Percentiles rank a stretch among this genome's conserved stretches.
These are phyloP conservation scores for Mycena polygramma DNA, from an alignment of 768 basidiomycete species.

Conservation along the genomic window DNA sequence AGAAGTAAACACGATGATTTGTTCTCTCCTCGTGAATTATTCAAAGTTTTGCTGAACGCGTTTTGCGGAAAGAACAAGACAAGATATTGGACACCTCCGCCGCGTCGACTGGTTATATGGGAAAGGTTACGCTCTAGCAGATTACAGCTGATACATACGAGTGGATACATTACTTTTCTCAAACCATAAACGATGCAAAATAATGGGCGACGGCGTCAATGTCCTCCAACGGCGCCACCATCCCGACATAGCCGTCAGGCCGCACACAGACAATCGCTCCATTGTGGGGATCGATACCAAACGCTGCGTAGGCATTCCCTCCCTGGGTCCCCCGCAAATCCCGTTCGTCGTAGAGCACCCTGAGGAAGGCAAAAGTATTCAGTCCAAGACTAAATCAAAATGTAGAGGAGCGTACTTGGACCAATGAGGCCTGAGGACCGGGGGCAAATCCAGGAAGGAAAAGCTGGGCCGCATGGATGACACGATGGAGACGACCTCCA, in stretches of 20 bases:
- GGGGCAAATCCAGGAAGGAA: constrained; percentile 61
- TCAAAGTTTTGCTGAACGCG: too few species aligned
- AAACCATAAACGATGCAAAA: constrained; percentile 60
- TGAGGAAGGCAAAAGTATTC: constrained; percentile 40
- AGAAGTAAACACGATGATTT: not conserved
- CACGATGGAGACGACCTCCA: constrained; percentile 59
- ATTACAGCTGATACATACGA: too few species aligned
- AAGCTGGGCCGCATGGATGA: constrained; percentile 54
- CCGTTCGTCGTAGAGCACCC: constrained; percentile 71
- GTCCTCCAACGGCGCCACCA: constrained; percentile 64
- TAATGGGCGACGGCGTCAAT: constrained; percentile 57
- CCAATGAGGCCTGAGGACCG: constrained; percentile 67
- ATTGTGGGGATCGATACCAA: constrained; percentile 58
- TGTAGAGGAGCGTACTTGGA: constrained; percentile 62
- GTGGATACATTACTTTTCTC: constrained; percentile 16
- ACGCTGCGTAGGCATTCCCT: constrained; percentile 68
- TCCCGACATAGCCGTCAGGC: constrained; percentile 77
- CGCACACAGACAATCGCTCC: constrained; percentile 70
- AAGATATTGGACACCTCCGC: too few species aligned
- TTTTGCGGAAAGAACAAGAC: too few species aligned
- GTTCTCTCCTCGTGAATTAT: not conserved
- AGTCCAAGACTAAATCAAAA: too few species aligned
- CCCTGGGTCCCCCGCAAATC: constrained; percentile 59
- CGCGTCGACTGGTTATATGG: too few species aligned
- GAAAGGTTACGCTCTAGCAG: too few species aligned